Base-by-base conservation (phyloP, 208 protist species). In the Endotrypanum monterogeii region DNA sequence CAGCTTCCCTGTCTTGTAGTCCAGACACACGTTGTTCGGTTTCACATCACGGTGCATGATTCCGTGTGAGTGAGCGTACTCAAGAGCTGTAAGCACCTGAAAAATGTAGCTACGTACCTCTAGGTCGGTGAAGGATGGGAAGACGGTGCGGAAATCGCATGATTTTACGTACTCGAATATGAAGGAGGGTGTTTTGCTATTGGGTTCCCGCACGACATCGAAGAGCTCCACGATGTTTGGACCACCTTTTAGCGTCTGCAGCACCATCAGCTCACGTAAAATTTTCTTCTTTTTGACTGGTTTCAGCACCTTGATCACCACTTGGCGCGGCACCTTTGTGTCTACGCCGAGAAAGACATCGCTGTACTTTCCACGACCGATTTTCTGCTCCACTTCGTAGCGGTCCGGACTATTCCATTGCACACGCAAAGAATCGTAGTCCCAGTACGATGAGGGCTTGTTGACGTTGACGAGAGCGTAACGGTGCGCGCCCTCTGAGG, bases 221-320 rank as follows among this genome's bases (percentile, higher is more conserved):
- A 98, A 90, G 11, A 99, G 87, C 55, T 98, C 82, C 32, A 99
- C 98, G 78, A 99, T 99, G 82, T 99, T 99, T 3, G 98, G 92
- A 14, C 99, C 99, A 28, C 98, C 99, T 41, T 92, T 85, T 3
- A 99, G 88, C 71, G 99, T 99, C 81, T 99, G 90, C 52, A 99
- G 86, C 56, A 99, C 99, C 83, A 99, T 99, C 50, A 99, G 95
- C 82, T 99, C 99, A 56, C 98, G 92, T 51, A 99, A 97, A 77
- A 99, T 99, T 82, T 99, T 99, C 89, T 99, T 99, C 80, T 99
- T 99, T 83, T 99, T 99, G 2, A 99, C 98, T 8, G 98, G 98
- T 81, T 99, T 99, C 39, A 99, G 89, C 50, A 99, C 98, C 88
- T 99, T 99, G 65, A 99, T 98, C 1, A 99, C 97, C 61, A 99